A percentile compares a stretch with the other conserved stretches of the same genome.
Conservation (phyloP, 73 alveolate genomes). For the Stentor coeruleus region DNA sequence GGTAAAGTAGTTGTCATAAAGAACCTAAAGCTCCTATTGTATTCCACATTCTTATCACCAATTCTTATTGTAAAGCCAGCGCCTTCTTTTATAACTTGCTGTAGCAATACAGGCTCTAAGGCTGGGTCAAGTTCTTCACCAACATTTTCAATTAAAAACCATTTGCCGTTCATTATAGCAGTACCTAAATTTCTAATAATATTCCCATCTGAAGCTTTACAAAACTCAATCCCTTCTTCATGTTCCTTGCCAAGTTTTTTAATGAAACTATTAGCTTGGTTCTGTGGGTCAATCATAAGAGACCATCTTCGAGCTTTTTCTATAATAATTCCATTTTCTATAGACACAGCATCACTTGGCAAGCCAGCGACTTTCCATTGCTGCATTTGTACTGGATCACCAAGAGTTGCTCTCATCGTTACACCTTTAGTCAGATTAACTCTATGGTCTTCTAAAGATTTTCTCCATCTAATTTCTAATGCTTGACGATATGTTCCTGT, state of each 20-base stretch:
- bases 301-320: slow-evolving; percentile 98
- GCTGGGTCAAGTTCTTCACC: slow-evolving; percentile 99
- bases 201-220: slow-evolving; percentile 67
- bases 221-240: slow-evolving; percentile 82
- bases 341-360: slow-evolving; percentile 96
- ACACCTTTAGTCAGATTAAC: slow-evolving; percentile 81
- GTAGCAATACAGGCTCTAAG: slow-evolving; percentile 94
- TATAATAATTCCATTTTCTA: slow-evolving; percentile 96
- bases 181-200: slow-evolving; percentile 59
- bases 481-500: slow-evolving; percentile 82
- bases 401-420: slow-evolving; percentile 94
- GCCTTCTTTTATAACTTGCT: slow-evolving; percentile 62
- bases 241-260: slow-evolving; percentile 98
- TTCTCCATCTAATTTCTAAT: slow-evolving; percentile 87
- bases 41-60: slow-evolving; percentile 55
- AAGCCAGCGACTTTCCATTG: slow-evolving; percentile 87
- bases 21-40: slow-evolving; percentile 83
- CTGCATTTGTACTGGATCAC: slow-evolving; percentile 96
- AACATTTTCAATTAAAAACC: slow-evolving; percentile 99
- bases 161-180: slow-evolving; percentile 70
- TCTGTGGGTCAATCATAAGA: slow-evolving; percentile 99
- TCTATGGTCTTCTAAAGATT: slow-evolving; percentile 62
- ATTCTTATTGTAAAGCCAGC: slow-evolving; percentile 44
- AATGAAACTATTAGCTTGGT: slow-evolving; percentile 96
- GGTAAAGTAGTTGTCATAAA: slow-evolving; percentile 97